phyloP scores from a whole-genome alignment of 2,329 filamentous ascomycete species.

The Myotisia sp. region DNA sequence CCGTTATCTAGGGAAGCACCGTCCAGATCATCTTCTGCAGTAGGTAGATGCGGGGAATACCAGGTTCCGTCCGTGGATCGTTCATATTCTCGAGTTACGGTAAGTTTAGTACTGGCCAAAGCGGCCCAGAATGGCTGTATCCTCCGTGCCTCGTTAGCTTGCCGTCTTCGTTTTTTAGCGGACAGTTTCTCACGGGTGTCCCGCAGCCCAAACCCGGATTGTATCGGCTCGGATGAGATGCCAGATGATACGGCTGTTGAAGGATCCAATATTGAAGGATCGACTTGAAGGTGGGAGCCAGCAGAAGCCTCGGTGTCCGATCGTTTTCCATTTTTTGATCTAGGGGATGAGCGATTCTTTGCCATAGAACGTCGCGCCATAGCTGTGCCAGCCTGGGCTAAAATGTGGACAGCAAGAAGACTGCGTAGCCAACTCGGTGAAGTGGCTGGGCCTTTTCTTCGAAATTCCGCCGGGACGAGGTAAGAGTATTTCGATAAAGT shows the following conservation, averaged over 20 bases:
- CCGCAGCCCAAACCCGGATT: constrained; percentile 33
- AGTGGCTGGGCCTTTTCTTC: constrained; percentile 27
- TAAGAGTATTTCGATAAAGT: constrained; percentile 30
- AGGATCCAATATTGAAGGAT: constrained; percentile 31
- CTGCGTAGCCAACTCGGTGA: constrained; percentile 34
- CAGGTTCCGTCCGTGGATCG: constrained; percentile 44
- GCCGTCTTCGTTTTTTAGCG: constrained; percentile 72
- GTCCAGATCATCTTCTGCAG: constrained; percentile 31
- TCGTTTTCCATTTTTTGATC: constrained; percentile 29
- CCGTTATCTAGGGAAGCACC: constrained; percentile 29
- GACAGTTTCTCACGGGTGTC: constrained; percentile 45
- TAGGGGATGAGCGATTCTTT: constrained; percentile 29
- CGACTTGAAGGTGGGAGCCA: constrained; percentile 28
- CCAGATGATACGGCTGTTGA: constrained; percentile 25
- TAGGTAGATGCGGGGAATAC: constrained; percentile 17
- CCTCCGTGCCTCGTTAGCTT: constrained; percentile 78
- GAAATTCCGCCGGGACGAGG: constrained; percentile 31
- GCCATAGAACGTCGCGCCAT: constrained; percentile 35
- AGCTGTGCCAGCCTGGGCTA: constrained; percentile 35
- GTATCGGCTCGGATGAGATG: constrained; percentile 27
- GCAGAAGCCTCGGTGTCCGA: constrained; percentile 33
- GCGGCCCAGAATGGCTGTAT: constrained; percentile 90
- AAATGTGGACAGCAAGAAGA: constrained; percentile 35
- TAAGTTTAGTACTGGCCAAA: constrained; percentile 89
- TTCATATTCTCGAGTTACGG: constrained; percentile 82